Conservation (phyloP, 768 basidiomycete genomes). For the Cystofilobasidium capitatum region DNA sequence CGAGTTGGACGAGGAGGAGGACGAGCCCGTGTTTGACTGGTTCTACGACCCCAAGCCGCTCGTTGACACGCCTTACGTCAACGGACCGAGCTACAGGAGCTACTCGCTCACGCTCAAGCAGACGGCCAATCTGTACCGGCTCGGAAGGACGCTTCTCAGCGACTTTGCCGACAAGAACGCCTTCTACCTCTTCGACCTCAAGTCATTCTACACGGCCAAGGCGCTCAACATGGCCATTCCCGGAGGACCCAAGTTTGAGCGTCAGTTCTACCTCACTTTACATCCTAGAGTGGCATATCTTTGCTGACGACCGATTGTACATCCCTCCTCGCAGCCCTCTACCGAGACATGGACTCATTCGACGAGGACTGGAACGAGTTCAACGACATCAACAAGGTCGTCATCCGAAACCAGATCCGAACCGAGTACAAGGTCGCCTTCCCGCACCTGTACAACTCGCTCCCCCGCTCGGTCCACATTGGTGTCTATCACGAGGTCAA, state of each 20-base stretch:
- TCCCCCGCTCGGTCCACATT: slow-evolving; percentile 86
- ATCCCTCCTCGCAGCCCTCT: slow-evolving; percentile 44
- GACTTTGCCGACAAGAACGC: slow-evolving; percentile 86
- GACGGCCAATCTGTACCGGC: slow-evolving; percentile 92
- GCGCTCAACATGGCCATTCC: slow-evolving; percentile 94
- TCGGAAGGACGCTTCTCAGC: slow-evolving; percentile 84
- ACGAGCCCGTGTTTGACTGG: slow-evolving; percentile 86
- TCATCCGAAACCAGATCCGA: slow-evolving; percentile 95
- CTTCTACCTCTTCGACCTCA: slow-evolving; percentile 92
- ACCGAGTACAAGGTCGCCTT: slow-evolving; percentile 99
- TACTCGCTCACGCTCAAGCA: slow-evolving; percentile 88
- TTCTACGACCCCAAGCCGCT: slow-evolving; percentile 97
- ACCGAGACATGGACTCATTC: slow-evolving; percentile 91
- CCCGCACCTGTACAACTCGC: slow-evolving; percentile 96
- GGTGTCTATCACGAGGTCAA: slow-evolving; percentile 87
- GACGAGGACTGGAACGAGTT: slow-evolving; percentile 88
- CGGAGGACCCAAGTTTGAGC: slow-evolving; percentile 97
- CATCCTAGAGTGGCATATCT: no score
- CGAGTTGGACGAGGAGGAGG: slow-evolving; percentile 86
- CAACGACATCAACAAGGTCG: slow-evolving; percentile 98
- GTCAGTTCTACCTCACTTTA: slow-evolving; percentile 2
- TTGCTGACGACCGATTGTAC: background rate
- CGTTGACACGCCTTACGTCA: slow-evolving; percentile 72
- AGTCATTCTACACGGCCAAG: slow-evolving; percentile 95
- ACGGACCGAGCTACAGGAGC: slow-evolving; percentile 83